Base-by-base conservation (phyloP, 2,329 filamentous ascomycete genomes). In the Curvularia eragrostidis region DNA sequence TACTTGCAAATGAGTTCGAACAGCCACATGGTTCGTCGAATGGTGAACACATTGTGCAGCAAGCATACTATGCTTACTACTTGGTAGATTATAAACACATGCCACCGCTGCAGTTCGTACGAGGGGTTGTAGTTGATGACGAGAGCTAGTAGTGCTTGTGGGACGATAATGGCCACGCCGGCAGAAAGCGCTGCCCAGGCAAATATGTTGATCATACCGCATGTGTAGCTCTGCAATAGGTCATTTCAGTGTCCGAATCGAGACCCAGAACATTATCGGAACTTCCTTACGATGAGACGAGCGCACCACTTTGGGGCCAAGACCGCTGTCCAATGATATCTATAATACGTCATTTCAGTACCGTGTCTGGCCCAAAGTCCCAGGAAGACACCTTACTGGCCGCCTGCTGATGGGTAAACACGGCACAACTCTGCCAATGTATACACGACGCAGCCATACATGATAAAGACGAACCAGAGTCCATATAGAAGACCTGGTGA, bases 171-270 rank as follows among this genome's bases (percentile, higher is more conserved):
- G 13, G 41, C 41, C 6, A 43, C 41, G 23, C 41, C 41, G 23
- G 23, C 21, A 26, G 41, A 26, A 43, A 43, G 41, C 13, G 41
- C 21, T 9, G 1, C 41, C 41, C 41, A 43, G 5, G 41, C 41
- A 43, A 43, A 43, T 43, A 43, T 43, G 23, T 43, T 43, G 41
- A 43, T 43, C 41, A 43, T 43, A 43, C 41, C 41, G 41, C 41
- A 43, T 26, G 41, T 21, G 9, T 43, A 43, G 41, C 41, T 43
- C 41, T 43, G 8, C 8, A 43, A 26, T 10, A 43, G 1, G 7
- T 26, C 21, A 43, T 43, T 21, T 43, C 41, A 43, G 23, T 43
- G 9, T 43, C 6, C 13, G 23, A 43, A 43, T 43, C 21, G 26
- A 43, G 26, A 1, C 8, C 23, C 23, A 26, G 41, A 43, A 12